These are phyloP conservation scores for Zygoascus tannicola DNA, from an alignment of 805 yeast genomes.

Conservation along the genomic window DNA sequence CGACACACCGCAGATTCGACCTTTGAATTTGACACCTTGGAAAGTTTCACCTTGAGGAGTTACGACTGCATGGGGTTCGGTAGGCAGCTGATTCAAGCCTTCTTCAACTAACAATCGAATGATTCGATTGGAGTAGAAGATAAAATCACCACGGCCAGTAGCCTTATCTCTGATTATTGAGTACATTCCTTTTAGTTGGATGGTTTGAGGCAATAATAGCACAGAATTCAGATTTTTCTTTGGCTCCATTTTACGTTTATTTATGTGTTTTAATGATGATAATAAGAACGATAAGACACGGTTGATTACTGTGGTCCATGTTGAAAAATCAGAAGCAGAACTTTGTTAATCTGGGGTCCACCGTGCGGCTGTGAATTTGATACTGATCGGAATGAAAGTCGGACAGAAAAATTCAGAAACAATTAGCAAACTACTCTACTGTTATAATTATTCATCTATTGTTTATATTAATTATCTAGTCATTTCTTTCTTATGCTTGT, in stretches of 20 bases:
- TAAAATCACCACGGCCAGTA: conserved; percentile 85
- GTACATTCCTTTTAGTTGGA: conserved; percentile 79
- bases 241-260: neutral
- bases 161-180: conserved; percentile 67
- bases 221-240: neutral
- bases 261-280: no score
- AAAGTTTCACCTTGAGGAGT: conserved; percentile 64
- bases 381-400: no score
- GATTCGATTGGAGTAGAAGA: conserved; percentile 90
- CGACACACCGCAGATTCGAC: conserved; percentile 96
- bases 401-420: no score
- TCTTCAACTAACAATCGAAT: conserved; percentile 90
- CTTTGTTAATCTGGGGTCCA: no score
- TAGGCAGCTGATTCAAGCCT: conserved; percentile 90
- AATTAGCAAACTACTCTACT: no score
- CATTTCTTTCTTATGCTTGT: no score
- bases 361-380: no score
- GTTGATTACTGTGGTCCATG: no score
- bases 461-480: no score
- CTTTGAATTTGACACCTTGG: conserved; percentile 72
- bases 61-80: conserved; percentile 51
- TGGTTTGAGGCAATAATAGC: conserved; percentile 53
- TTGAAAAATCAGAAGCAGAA: no score
- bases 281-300: no score
- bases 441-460: no score